Base-by-base conservation (phyloP, 805 yeast species). In the Teunomyces lycoperdinae region DNA sequence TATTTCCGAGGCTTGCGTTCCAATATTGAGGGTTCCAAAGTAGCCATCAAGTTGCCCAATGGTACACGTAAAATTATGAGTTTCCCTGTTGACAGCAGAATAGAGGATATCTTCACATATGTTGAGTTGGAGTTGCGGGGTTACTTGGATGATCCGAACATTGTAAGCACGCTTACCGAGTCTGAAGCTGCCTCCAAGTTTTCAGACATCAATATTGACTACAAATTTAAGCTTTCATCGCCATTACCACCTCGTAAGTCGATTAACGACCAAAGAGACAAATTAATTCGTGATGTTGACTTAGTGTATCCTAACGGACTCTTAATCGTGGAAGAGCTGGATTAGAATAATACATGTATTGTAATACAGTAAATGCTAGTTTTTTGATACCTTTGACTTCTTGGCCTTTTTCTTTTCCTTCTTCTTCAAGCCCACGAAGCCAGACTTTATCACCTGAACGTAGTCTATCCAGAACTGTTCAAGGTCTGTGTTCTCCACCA, bases 381-480 rank as follows among this genome's bases (percentile, higher is more conserved):
- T 38, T 38, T 67, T 67, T 16, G 61, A 45, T 29, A 67, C 66
- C 63, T 64, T 73, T 54, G 68, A 74, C 62, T 77, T 74, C 71
- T 80, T 83, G 70, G 77, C 79, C 74, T 82, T 84, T 68, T 83
- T 83, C 74, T 88, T 89, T 50, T 87, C 89, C 71, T 88, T 89
- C 78, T 85, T 88, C 61, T 82, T 79, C 64, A 91, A 75, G 1
- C 96, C 96, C 3, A 71, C 70, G 64, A 87, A 81, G 4, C 94
- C 91, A 17, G 73, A 61, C 62, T 88, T 90, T 47, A 90, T 73
- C 0, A 79, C 79, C 38, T 80, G 81, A 1, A 88, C 68, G 66
- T 90, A 91, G 24, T 81, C 83, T 38, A 66, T 63, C 97, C 97
- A 91, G 63, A 91, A 91, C 50, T 71, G 63, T 52, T 84, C 88